Evolutionary conservation across 805 yeast genomes (phyloP), one percentile per base, ranked within the genome.

Genomic region (Saccharomycopsis microspora): DNA sequence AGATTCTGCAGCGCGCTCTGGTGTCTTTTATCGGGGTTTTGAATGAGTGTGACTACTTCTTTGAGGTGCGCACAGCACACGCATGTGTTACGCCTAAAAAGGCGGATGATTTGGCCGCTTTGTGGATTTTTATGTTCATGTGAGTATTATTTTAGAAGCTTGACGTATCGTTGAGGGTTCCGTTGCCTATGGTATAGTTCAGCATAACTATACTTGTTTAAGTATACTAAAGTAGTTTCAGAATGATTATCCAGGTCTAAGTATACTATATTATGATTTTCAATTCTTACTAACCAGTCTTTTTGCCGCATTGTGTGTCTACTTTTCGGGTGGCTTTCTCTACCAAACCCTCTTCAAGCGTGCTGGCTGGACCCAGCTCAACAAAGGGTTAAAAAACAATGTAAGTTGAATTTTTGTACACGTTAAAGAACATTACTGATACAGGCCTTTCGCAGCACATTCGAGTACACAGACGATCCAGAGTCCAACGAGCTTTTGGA

Each of bases 1-100:
- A 83, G 44, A 75, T 83, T 58, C 62, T 75, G 59, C 64, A 75
- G 4, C 75, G 75, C 51, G 93, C 89, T 0, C 69, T 76, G 35
- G 67, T 86, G 0, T 72, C 84, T 11, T 86, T 72, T 60, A 72
- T 87, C 33, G 93, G 93, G 1, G 77, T 78, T 5, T 58, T 76
- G 39, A 75, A 85, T 60, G 85, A 87, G 53, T 87, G 96, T 63
- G 77, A 82, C 36, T 87, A 85, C 61, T 75, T 82, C 58, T 87
- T 87, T 61, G 96, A 87, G 58, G 87, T 86, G 33, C 66, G 87
- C 54, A 84, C 95, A 3, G 78, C 85, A 40, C 83, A 81, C 64
- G 96, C 95, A 0, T 87, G 96, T 62, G 85, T 95, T 0, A 82
- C 88, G 1, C 78, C 85, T 6, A 78, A 80, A 45, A 74, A 78